Evolutionary conservation across 495 filamentous ascomycete species (phyloP), one percentile per base, ranked within the genome.

Genomic region (Poronia punctata): DNA sequence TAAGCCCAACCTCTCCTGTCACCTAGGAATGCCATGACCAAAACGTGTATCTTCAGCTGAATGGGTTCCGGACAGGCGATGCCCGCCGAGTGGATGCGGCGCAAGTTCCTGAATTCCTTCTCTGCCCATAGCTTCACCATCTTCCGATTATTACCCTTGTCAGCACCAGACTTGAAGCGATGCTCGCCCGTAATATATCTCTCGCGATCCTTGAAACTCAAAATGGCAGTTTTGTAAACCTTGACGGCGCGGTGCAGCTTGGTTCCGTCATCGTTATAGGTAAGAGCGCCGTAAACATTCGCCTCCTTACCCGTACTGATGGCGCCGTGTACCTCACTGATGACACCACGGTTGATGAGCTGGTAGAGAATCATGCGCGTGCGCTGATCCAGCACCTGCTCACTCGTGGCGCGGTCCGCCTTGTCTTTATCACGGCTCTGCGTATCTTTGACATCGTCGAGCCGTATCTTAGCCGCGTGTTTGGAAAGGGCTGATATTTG

Each of bases 41-140:
- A 70, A 4, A 98, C 92, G 50, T 97, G 86, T 3, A 86, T 72
- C 43, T 88, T 85, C 17, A 97, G 80, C 50, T 83, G 78, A 22
- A 97, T 66, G 0, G 92, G 89, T 54, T 96, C 86, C 0, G 92
- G 92, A 46, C 83, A 92, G 11, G 88, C 83, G 31, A 98, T 92
- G 1, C 86, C 87, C 14, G 92, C 83, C 3, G 73, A 61, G 53
- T 88, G 66, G 15, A 98, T 78, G 35, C 93, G 75, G 45, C 85
- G 83, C 43, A 98, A 54, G 64, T 98, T 97, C 33, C 92, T 77
- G 72, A 94, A 92, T 61, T 98, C 92, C 65, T 98, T 98, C 65
- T 96, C 89, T 3, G 93, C 92, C 92, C 92, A 98, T 29, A 95
- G 64, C 61, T 95, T 92, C 35, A 98, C 89, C 89, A 95, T 96